Evolutionary conservation across 495 filamentous ascomycete species (phyloP), one percentile per base, ranked within the genome.

Genomic region (Lophium mytilinum): DNA sequence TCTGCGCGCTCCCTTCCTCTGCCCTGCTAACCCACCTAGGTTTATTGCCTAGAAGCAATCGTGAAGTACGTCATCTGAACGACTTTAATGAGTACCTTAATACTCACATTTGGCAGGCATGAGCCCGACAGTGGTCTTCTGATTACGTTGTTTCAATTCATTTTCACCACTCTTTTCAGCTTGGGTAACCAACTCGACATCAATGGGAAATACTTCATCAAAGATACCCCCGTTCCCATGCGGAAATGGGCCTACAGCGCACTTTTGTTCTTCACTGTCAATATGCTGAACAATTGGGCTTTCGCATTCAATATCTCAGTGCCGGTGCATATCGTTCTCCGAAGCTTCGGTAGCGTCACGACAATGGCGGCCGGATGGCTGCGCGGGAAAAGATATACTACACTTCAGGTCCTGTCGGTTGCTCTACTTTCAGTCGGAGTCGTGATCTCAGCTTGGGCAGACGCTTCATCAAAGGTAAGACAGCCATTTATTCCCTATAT

Each of bases 301-400:
- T 97, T 99, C 68, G 90, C 88, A 56, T 97, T 95, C 73, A 85
- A 89, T 56, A 97, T 99, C 48, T 95, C 88, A 5, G 92, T 99
- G 0, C 93, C 93, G 19, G 82, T 99, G 45, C 93, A 99, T 66
- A 99, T 97, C 62, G 96, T 99, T 56, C 75, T 99, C 7, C 86
- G 93, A 17, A 95, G 90, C 40, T 95, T 90, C 19, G 94, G 93
- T 9, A 94, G 89, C 57, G 92, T 96, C 46, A 91, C 90, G 0
- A 97, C 93, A 0, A 90, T 99, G 79, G 69, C 84, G 7, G 86
- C 92, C 37, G 93, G 93, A 21, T 89, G 81, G 66, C 37, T 93
- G n/a, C 89, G 83, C 58, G 89, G 87, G 10, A 94, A 89, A 73
- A 78, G 76, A 67, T 99, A 96, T 63, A 87, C 87, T 12, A 76